Evolutionary conservation across 176 grass and related monocot genomes (phyloP), one percentile per base, ranked within the genome.

Genomic region (Ampelocalamus luodianensis): DNA sequence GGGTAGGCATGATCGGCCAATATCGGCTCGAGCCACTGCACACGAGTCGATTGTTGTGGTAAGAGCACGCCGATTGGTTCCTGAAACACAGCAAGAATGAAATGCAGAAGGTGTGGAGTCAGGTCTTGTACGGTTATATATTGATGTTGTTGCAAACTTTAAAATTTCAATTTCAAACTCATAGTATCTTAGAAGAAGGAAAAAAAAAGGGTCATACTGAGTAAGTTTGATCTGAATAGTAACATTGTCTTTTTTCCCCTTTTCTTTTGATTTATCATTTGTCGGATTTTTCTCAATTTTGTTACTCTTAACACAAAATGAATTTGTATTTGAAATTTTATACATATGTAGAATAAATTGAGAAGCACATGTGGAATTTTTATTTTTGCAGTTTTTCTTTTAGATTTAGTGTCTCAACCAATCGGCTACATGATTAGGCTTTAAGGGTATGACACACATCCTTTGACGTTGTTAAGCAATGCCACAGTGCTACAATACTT

Each of bases 21-120:
- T 50, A 18, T 72, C 51, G 27, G 26, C 69, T 39, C 40, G 92
- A 75, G 34, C 24, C 78, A 13, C 60, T 88, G 90, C 95, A 97
- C 13, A 64, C 53, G 14, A 97, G 90, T 24, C 27, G 79, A 3
- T 97, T 84, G 10, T 89, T 56, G 80, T 93, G 95, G 79, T 97
- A 91, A 0, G 90, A 74, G 70, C 95, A 97, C 26, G 79, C 82
- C 0, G 83, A 77, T 9, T 86, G 72, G 4, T 91, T 91, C 79
- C 88, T 91, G 88, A 62, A 75, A 78, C 11, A 53, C 75, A 78
- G 4, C 11, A 60, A n/a, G 56, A 27, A 62, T 61, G 59, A 10
- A 61, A 26, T 5, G 23, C n/a, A 24, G 7, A 2, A 55, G 53
- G 53, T 55, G 53, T 6, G 53, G 58, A 12, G 58, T 61, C 23